Evolutionary conservation across 2,329 filamentous ascomycete genomes (phyloP).

Genomic region (Magnaporthales sp.): DNA sequence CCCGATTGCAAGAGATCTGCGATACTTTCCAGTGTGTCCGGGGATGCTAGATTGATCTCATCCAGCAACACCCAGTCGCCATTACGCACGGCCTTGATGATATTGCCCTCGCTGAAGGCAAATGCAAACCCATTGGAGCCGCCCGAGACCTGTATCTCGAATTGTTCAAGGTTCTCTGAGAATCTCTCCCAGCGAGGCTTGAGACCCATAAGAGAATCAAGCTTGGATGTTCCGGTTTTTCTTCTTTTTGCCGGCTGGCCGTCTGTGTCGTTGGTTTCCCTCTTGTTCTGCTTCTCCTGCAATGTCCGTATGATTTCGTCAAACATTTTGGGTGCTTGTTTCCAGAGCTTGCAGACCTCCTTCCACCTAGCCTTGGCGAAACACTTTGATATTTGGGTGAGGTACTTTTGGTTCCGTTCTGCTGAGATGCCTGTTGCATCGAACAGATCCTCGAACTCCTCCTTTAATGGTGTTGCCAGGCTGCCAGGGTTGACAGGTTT

Average conservation of each 20-base stretch:
- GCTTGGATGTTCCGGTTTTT: conserved; percentile 53
- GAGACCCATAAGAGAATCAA: conserved; percentile 51
- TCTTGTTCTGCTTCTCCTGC: conserved; percentile 31
- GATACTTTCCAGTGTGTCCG: conserved; percentile 90
- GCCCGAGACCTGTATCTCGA: conserved; percentile 70
- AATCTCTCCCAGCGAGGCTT: conserved; percentile 74
- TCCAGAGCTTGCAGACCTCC: conserved; percentile 79
- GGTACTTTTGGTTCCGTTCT: conserved; percentile 79
- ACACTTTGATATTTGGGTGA: conserved; percentile 71
- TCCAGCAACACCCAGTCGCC: conserved; percentile 96
- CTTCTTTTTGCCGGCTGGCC: conserved; percentile 60
- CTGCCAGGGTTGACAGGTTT: conserved; percentile 90
- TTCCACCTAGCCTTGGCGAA: conserved; percentile 79
- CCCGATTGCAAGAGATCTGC: conserved; percentile 76
- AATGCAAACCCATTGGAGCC: conserved; percentile 77
- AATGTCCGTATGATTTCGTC: conserved; percentile 56
- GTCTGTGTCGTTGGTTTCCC: conserved; percentile 8
- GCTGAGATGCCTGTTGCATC: conserved; percentile 74
- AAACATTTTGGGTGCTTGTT: conserved; percentile 82
- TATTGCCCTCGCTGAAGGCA: conserved; percentile 90
- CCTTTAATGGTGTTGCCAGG: conserved; percentile 80
- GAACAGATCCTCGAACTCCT: conserved; percentile 89
- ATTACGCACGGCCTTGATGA: conserved; percentile 91
- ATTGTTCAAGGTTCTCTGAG: conserved; percentile 61
- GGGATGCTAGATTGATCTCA: conserved; percentile 92